These are phyloP conservation scores for Crotalaria pallida DNA, from an alignment of 306 rosid species.

Conservation along the genomic window DNA sequence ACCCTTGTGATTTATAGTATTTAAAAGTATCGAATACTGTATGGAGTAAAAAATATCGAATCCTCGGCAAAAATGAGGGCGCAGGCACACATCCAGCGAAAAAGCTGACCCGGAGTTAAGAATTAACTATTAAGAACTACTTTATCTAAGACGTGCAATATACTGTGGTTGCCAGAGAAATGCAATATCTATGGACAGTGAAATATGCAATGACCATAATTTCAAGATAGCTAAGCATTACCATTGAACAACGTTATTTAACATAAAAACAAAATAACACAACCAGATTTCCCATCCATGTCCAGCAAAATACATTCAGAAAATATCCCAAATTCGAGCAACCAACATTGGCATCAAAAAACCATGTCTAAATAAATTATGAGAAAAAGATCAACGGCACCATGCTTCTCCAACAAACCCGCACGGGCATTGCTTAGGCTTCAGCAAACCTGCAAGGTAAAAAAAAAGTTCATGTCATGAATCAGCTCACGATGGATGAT, in stretches of 20 bases:
- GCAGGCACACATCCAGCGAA: background rate
- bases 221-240: background rate
- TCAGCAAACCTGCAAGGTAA: conserved; percentile 29
- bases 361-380: conserved; percentile 7
- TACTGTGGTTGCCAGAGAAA: background rate
- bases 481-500: background rate
- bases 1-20: too few species aligned
- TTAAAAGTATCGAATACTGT: too few species aligned
- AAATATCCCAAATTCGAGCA: background rate
- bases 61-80: too few species aligned
- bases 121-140: background rate
- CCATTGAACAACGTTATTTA: conserved; percentile 13
- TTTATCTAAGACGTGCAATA: background rate
- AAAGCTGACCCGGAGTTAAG: background rate
- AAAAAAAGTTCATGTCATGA: background rate
- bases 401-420: background rate
- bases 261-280: background rate
- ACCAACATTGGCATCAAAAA: background rate
- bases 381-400: background rate
- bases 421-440: background rate
- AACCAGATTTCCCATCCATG: background rate
- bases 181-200: background rate
- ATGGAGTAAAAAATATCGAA: too few species aligned
- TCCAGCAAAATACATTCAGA: conserved; percentile 22
- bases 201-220: background rate